Conservation (phyloP, 768 basidiomycete species). For the Lactifluus volemus region DNA sequence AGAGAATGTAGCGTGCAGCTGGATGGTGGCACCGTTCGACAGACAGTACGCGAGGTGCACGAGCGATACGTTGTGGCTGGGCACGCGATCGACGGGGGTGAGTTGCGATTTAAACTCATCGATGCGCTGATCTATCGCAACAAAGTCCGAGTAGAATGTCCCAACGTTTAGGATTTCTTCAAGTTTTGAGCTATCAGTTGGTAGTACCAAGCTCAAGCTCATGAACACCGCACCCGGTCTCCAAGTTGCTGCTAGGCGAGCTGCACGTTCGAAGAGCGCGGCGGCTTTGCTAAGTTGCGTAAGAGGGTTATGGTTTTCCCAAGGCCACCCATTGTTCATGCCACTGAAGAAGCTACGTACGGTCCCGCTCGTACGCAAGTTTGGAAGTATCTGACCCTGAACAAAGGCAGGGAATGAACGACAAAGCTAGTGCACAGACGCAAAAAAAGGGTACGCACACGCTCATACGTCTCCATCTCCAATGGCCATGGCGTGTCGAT, state of each 20-base stretch:
- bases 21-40: constrained; percentile 24
- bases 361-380: constrained; percentile 39
- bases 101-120: constrained; percentile 24
- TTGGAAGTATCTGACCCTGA: constrained; percentile 39
- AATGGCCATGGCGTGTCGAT: constrained; percentile 35
- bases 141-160: constrained; percentile 22
- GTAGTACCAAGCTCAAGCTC: not conserved
- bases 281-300: constrained; percentile 46
- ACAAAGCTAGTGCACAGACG: constrained; percentile 5
- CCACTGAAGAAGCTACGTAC: constrained; percentile 41
- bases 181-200: not conserved
- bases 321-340: constrained; percentile 25
- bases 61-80: constrained; percentile 17
- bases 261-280: constrained; percentile 49
- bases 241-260: constrained; percentile 39
- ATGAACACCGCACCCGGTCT: constrained; percentile 23
- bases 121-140: constrained; percentile 25
- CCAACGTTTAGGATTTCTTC: constrained; percentile 12
- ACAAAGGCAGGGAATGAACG: constrained; percentile 27
- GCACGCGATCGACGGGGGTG: constrained; percentile 17
- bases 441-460: constrained; percentile 18
- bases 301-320: constrained; percentile 30
- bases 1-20: constrained; percentile 25
- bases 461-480: constrained; percentile 28
- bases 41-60: constrained; percentile 24